Evolutionary conservation across 2,329 filamentous ascomycete species (phyloP).

Genomic region (Cercospora sp.): DNA sequence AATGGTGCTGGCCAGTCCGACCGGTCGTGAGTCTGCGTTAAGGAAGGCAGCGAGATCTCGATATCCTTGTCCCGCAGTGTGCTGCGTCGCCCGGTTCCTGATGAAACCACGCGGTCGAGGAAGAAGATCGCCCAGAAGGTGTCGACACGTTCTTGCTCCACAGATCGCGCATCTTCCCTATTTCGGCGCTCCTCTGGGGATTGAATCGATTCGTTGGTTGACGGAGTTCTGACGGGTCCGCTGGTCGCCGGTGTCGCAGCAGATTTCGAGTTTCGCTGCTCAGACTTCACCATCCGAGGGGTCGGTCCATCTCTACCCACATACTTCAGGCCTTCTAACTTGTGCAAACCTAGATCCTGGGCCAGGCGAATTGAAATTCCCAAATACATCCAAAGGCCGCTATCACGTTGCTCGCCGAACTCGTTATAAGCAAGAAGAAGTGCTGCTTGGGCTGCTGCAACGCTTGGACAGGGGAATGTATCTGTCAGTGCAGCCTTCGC

Average conservation of each 20-base stretch:
- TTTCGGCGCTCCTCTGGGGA: slow-evolving; percentile 63
- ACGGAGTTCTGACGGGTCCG: slow-evolving; percentile 45
- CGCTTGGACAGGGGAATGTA: slow-evolving; percentile 77
- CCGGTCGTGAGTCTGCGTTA: slow-evolving; percentile 53
- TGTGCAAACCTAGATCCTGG: slow-evolving; percentile 77
- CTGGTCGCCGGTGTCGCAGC: not conserved
- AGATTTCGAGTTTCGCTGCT: slow-evolving; percentile 10
- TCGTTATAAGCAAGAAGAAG: slow-evolving; percentile 84
- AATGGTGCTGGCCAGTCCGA: slow-evolving; percentile 76
- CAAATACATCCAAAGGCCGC: slow-evolving; percentile 90
- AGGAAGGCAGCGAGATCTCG: slow-evolving; percentile 68
- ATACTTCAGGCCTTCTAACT: slow-evolving; percentile 69
- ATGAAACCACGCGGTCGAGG: slow-evolving; percentile 82
- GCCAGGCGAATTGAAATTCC: slow-evolving; percentile 84
- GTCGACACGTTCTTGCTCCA: slow-evolving; percentile 79
- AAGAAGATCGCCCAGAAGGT: slow-evolving; percentile 88
- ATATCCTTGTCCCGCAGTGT: slow-evolving; percentile 83
- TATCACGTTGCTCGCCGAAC: slow-evolving; percentile 85
- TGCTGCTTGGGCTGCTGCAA: slow-evolving; percentile 81
- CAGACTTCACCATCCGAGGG: slow-evolving; percentile 54
- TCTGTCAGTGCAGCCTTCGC: slow-evolving; percentile 82
- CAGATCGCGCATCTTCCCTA: slow-evolving; percentile 54
- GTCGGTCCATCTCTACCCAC: slow-evolving; percentile 57
- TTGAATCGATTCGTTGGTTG: slow-evolving; percentile 40
- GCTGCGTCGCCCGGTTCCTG: slow-evolving; percentile 79